Base-by-base conservation (phyloP, 2,329 filamentous ascomycete genomes). In the Claviceps monticola region DNA sequence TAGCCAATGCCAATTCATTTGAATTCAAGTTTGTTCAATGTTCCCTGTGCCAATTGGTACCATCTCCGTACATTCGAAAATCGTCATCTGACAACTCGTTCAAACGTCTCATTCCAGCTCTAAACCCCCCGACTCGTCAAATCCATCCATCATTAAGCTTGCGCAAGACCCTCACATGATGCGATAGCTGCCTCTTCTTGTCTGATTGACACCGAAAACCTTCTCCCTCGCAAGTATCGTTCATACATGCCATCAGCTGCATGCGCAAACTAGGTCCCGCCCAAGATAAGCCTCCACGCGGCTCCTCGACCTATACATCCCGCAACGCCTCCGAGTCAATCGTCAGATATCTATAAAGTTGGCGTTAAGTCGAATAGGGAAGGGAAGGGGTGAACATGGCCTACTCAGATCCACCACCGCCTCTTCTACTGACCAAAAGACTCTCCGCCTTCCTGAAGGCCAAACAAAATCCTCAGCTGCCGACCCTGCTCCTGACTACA, bases 401-500 rank as follows among this genome's bases (percentile, higher is more conserved):
- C 46, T 59, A 64, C 54, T 59, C 64, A 19, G 61, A 62, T 48
- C 69, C 72, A 23, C 73, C 74, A 39, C 76, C 77, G 39, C 76
- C 78, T 26, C 71, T 81, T 53, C 72, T 88, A 67, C 73, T 88
- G 55, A 82, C 77, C 38, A 83, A 82, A 64, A 78, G 78, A 55
- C 74, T 84, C 57, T 80, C 79, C 29, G 68, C 74, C 54, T 83
- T 83, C 64, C 76, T 84, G 46, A 71, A 74, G 60, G 67, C 74
- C 55, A 78, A 80, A 63, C 75, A 80, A 56, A 75, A 75, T 7
- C 63, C 77, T 4, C 69, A 75, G 54, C 70, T 83, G 36, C 78
- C 78, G 54, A 80, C 79, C 3, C 73, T 79, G 51, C 73, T 82
- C 54, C 71, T 84, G 45, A 76, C 78, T 46, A 80, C 78, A 2